Evolutionary conservation across 441 rosid genomes (phyloP).

Genomic region (Raphanus hybrid): DNA sequence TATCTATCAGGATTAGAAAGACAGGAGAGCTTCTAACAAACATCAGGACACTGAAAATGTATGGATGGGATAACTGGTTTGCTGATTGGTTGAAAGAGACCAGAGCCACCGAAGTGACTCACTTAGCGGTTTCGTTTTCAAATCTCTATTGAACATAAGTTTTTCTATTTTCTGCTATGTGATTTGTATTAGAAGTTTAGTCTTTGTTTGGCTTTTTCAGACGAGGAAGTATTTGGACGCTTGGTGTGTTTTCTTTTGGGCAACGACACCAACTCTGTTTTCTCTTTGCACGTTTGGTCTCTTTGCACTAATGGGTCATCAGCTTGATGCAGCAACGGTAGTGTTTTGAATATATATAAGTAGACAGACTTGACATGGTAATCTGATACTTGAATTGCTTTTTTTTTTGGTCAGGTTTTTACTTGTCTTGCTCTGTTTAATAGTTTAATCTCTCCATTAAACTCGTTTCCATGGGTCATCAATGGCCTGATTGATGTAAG

Average conservation of each 20-base stretch:
- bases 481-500: conserved; percentile 97
- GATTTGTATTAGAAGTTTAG: no score
- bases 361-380: neutral
- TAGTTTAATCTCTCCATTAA: conserved; percentile 88
- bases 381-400: conserved; percentile 13
- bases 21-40: conserved; percentile 88
- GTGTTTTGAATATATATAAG: neutral
- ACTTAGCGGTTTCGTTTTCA: conserved; percentile 66
- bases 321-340: conserved; percentile 98
- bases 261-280: conserved; percentile 93
- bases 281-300: conserved; percentile 92
- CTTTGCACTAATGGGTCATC: conserved; percentile 85
- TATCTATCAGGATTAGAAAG: conserved; percentile 76
- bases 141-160: neutral
- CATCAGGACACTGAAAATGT: conserved; percentile 90
- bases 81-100: conserved; percentile 84
- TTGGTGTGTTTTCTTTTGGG: conserved; percentile 99
- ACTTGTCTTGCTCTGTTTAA: conserved; percentile 95
- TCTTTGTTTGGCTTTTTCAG: conserved; percentile 45
- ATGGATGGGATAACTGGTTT: conserved; percentile 88
- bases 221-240: conserved; percentile 97
- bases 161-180: no score
- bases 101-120: conserved; percentile 82
- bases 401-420: conserved; percentile 65
- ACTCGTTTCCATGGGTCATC: conserved; percentile 98